Evolutionary conservation across 2,329 filamentous ascomycete genomes (phyloP).

Genomic region (Aspergillus sp.): DNA sequence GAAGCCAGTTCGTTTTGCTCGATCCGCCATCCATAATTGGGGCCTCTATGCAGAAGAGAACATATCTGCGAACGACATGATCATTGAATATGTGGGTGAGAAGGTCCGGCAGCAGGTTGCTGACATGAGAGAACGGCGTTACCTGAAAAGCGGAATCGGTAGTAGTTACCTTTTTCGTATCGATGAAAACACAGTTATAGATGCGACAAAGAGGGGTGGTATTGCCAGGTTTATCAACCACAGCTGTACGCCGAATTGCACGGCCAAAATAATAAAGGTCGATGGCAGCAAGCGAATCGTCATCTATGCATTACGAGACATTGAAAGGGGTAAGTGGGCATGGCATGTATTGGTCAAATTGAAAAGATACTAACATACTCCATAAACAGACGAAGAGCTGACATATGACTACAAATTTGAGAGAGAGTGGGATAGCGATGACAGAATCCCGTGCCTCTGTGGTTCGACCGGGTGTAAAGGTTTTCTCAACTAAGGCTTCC

Average conservation of each 20-base stretch:
- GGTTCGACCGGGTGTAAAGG: slow-evolving; percentile 96
- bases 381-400: slow-evolving; percentile 81
- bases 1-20: slow-evolving; percentile 97
- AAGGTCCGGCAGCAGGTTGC: slow-evolving; percentile 96
- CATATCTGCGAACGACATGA: slow-evolving; percentile 97
- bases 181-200: slow-evolving; percentile 94
- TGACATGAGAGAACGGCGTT: slow-evolving; percentile 89
- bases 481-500: slow-evolving; percentile 78
- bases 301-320: slow-evolving; percentile 96
- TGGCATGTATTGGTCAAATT: neutral
- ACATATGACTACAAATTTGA: slow-evolving; percentile 99
- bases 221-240: slow-evolving; percentile 98
- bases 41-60: slow-evolving; percentile 97
- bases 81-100: slow-evolving; percentile 98
- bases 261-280: slow-evolving; percentile 98
- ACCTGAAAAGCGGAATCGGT: slow-evolving; percentile 94
- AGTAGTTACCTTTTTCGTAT: slow-evolving; percentile 98
- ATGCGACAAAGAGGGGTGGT: slow-evolving; percentile 96
- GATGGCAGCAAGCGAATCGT: slow-evolving; percentile 98
- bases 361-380: slow-evolving; percentile 13
- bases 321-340: slow-evolving; percentile 78
- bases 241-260: slow-evolving; percentile 97
- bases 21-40: slow-evolving; percentile 99
- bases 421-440: slow-evolving; percentile 88
- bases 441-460: slow-evolving; percentile 96